A percentile compares a stretch with the other conserved stretches of the same genome.
Evolutionary conservation across 768 basidiomycete species (phyloP).

Genomic region (Suillus brevipes): DNA sequence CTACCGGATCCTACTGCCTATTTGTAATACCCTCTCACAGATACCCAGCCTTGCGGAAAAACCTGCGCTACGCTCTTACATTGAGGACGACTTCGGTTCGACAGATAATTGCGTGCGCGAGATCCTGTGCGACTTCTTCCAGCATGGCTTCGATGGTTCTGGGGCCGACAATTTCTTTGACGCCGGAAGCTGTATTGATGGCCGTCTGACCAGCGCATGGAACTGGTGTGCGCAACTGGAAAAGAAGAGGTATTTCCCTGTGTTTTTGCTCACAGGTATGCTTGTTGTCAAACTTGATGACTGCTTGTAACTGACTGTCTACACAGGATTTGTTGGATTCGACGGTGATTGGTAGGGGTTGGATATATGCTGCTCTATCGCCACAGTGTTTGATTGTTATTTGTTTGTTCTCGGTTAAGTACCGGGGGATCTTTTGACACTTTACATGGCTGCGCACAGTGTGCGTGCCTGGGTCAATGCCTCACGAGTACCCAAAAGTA

Average conservation of each 20-base stretch:
- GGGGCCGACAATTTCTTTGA: conserved; percentile 93
- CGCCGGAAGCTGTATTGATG: conserved; percentile 83
- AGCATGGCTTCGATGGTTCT: conserved; percentile 86
- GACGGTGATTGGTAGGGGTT: conserved; percentile 77
- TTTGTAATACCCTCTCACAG: conserved; percentile 78
- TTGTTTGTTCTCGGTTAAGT: not conserved
- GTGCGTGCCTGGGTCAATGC: not conserved
- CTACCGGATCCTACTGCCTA: conserved; percentile 85
- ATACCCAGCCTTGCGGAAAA: conserved; percentile 66
- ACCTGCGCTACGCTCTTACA: conserved; percentile 71
- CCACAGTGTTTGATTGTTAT: not conserved
- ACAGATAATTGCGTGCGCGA: conserved; percentile 66
- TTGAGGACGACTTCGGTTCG: conserved; percentile 82
- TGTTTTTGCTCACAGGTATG: conserved; percentile 77
- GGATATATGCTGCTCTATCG: not conserved
- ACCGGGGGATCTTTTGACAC: not conserved
- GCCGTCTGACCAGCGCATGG: conserved; percentile 86
- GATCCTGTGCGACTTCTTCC: conserved; percentile 81
- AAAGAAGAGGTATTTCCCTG: conserved; percentile 82
- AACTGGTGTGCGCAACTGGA: conserved; percentile 87
- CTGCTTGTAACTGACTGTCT: conserved; percentile 3
- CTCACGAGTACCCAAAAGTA: conserved; percentile 20
- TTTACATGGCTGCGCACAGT: not conserved
- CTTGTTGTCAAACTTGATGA: conserved; percentile 5
- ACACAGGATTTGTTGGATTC: conserved; percentile 75